Conservation (phyloP, 2,329 filamentous ascomycete species). For the Pestalotiopsis fici region DNA sequence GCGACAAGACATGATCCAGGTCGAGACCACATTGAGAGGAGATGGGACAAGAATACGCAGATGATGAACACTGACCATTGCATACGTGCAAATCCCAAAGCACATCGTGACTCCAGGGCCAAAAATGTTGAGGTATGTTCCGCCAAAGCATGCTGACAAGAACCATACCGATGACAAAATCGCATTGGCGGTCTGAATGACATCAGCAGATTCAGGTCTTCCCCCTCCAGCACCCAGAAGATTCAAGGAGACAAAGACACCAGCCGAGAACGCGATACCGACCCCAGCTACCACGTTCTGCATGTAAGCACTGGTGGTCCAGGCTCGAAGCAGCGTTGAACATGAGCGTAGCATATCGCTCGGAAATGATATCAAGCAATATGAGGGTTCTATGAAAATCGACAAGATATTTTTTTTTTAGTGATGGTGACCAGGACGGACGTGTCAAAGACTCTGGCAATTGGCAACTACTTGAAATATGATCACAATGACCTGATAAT, state of each 20-base stretch:
- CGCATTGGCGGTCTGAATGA: constrained; percentile 26
- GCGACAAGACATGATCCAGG: no score
- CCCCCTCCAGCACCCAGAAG: constrained; percentile 28
- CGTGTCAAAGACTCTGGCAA: no score
- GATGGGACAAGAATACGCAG: neutral
- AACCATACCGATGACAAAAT: constrained; percentile 28
- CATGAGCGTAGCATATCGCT: neutral
- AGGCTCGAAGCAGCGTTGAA: neutral
- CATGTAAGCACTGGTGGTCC: neutral
- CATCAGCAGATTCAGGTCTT: constrained; percentile 21
- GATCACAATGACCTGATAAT: no score
- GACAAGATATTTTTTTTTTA: neutral
- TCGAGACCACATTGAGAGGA: neutral
- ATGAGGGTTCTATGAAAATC: neutral
- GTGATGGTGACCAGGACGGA: neutral
- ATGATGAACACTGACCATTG: constrained; percentile 19
- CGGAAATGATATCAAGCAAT: neutral
- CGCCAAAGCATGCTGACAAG: constrained; percentile 25
- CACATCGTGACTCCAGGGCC: constrained; percentile 22
- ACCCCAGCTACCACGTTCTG: constrained; percentile 1
- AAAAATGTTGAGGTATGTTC: constrained; percentile 25
- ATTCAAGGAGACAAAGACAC: constrained; percentile 7
- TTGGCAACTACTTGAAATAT: no score
- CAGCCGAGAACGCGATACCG: constrained; percentile 3
- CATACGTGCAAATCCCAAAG: constrained; percentile 18